A percentile compares a stretch with the other conserved stretches of the same genome.
phyloP scores from a whole-genome alignment of 108 stramenopile species.

The Aureococcus anophagefferens region DNA sequence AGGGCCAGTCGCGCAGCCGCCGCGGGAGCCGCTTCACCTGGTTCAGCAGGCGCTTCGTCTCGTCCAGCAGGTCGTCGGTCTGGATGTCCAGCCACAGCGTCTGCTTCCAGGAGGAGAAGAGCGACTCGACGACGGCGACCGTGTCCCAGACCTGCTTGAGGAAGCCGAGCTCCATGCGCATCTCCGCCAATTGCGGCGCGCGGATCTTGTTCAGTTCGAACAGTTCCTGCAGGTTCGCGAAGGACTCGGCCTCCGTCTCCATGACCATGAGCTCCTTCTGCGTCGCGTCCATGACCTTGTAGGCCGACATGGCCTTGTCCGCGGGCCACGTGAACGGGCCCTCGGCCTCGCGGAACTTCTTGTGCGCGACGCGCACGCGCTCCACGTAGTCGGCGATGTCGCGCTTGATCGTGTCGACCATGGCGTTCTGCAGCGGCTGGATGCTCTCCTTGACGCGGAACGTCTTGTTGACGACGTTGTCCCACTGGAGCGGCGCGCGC shows the following conservation, averaged over 20 bases:
- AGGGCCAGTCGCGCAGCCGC: slow-evolving; percentile 20
- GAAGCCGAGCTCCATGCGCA: slow-evolving; percentile 11
- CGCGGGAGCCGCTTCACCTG: slow-evolving; percentile 15
- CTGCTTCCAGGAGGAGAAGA: slow-evolving; percentile 24
- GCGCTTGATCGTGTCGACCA: slow-evolving; percentile 22
- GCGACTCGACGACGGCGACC: slow-evolving; percentile 5
- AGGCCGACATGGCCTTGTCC: slow-evolving; percentile 11
- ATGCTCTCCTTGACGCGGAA: slow-evolving; percentile 35
- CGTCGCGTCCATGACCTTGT: slow-evolving; percentile 17
- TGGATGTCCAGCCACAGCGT: slow-evolving; percentile 24
- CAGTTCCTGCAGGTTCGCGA: slow-evolving; percentile 27
- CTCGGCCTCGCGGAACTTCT: slow-evolving; percentile 8
- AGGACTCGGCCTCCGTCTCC: slow-evolving; percentile 9
- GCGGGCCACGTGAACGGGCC: slow-evolving; percentile 14
- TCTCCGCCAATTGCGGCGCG: slow-evolving; percentile 2
- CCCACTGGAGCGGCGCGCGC: slow-evolving; percentile 28
- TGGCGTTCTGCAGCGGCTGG: slow-evolving; percentile 30
- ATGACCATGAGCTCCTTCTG: not conserved
- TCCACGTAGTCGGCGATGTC: slow-evolving; percentile 16
- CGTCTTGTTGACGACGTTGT: slow-evolving; percentile 31
- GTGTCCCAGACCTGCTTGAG: slow-evolving; percentile 27
- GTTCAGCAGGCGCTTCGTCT: slow-evolving; percentile 17
- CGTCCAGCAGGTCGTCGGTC: slow-evolving; percentile 26
- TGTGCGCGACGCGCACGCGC: not conserved
- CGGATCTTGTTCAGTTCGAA: slow-evolving; percentile 21